These are phyloP conservation scores for Pseudopyrenochaeta lycopersici DNA, from an alignment of 2,329 filamentous ascomycete species.

Conservation along the genomic window DNA sequence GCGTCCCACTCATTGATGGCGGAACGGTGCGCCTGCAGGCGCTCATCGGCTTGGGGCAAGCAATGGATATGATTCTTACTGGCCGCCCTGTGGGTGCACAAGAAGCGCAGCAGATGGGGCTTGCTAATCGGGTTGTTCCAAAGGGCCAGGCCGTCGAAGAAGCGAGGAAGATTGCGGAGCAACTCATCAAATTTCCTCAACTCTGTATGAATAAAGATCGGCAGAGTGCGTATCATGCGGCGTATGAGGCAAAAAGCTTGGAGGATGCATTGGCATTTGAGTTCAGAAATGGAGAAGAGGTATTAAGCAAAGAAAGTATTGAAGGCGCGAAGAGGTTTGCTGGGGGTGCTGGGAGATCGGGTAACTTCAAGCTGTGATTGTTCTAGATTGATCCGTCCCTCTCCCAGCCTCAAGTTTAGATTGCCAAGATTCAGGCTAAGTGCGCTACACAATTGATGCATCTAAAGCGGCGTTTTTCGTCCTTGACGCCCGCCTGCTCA, in stretches of 20 bases:
- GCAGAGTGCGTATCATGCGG: slow-evolving; percentile 59
- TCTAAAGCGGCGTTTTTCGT: too few species aligned
- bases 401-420: background rate
- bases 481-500: too few species aligned
- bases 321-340: slow-evolving; percentile 54
- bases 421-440: too few species aligned
- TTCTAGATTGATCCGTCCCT: background rate
- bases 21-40: slow-evolving; percentile 63
- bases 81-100: slow-evolving; percentile 59
- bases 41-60: slow-evolving; percentile 62
- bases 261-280: slow-evolving; percentile 62
- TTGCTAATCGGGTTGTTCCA: slow-evolving; percentile 63
- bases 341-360: slow-evolving; percentile 52
- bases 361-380: slow-evolving; percentile 28
- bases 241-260: slow-evolving; percentile 59
- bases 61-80: slow-evolving; percentile 66
- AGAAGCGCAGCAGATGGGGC: slow-evolving; percentile 62
- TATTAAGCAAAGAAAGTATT: slow-evolving; percentile 56
- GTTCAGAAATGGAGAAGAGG: slow-evolving; percentile 54
- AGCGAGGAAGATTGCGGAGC: slow-evolving; percentile 58
- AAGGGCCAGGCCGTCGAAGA: slow-evolving; percentile 58
- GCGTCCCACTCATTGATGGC: slow-evolving; percentile 62
- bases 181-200: slow-evolving; percentile 61
- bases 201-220: slow-evolving; percentile 63
- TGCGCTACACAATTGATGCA: too few species aligned